Base-by-base conservation (phyloP, 2,329 filamentous ascomycete species). In the Paraconiothyrium sp. region DNA sequence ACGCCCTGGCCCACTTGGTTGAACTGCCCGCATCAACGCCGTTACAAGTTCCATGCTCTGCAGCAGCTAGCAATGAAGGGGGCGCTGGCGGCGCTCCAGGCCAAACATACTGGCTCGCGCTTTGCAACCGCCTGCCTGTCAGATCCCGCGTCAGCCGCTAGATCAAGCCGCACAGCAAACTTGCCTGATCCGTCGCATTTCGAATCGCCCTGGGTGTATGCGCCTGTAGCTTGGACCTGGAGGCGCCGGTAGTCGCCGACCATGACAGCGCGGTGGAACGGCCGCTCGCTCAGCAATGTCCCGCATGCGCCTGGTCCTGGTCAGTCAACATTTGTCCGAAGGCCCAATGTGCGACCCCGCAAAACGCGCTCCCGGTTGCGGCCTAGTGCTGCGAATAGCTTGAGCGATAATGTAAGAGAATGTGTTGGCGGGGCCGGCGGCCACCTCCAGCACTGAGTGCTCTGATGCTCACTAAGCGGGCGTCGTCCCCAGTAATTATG, bases 81-180 rank as follows among this genome's bases (percentile, higher is more conserved):
- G n/a, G 32, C 11, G 50, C 22, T 41, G 58, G 37, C 41, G 47
- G 49, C 30, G 49, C 48, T 30, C 30, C 16, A 35, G 30, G 49
- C n/a, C 27, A 52, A 39, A 39, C 34, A 30, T 37, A 30, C 30
- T 34, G 30, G 49, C 39, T 41, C 39, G 30, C 46, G n/a, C n/a
- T 8, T 22, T 32, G 46, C 46, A 48, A 51, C 27, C 30, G 27
- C 16, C 32, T 22, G 52, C 16, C 32, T 22, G 52, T 46, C 6
- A 46, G 52, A 55, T 55, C 52, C 52, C 52, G 52, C 52, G 52
- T 55, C 52, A 55, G 52, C 52, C 52, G 52, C 52, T 54, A 44
- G n/a, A 24, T 27, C 20, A 4, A 52, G 3, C 32, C 34, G 22
- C 32, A 16, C 34, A 52, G 49, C 20, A 37, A 24, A 41, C 39